Percentiles rank a stretch among this genome's conserved stretches.
Conservation (phyloP, 2,329 filamentous ascomycete genomes). For the Mariannaea elegans region DNA sequence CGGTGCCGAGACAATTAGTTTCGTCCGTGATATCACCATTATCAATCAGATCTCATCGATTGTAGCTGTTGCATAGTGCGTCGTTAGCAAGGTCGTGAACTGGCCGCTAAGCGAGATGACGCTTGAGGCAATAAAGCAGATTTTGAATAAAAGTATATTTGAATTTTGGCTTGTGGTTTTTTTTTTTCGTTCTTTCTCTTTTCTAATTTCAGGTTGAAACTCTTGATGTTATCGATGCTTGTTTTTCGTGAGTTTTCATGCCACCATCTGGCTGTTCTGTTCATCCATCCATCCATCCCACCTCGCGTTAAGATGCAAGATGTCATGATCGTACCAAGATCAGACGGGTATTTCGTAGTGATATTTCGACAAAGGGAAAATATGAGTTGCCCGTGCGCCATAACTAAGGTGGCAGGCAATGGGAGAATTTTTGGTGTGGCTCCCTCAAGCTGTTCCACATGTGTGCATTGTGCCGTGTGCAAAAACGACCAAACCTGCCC, state of each 20-base stretch:
- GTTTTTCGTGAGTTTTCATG: conserved; percentile 11
- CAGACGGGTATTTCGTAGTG: conserved; percentile 21
- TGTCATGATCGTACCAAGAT: conserved; percentile 25
- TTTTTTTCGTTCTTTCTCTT: background rate
- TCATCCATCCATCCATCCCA: background rate
- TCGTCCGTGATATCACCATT: background rate
- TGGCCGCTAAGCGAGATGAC: no score
- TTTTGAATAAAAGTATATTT: background rate
- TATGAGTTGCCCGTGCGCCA: conserved; percentile 27
- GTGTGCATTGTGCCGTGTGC: background rate
- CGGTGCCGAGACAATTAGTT: conserved; percentile 4
- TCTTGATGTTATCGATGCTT: no score
- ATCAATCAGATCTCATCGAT: no score
- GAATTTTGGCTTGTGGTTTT: background rate
- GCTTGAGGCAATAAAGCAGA: no score
- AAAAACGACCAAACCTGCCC: background rate
- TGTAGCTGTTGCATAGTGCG: background rate
- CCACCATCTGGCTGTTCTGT: conserved; percentile 4
- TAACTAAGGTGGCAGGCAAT: conserved; percentile 9
- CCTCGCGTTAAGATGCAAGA: conserved; percentile 9
- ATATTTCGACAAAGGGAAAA: conserved; percentile 26
- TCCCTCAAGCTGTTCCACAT: background rate
- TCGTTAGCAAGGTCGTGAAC: background rate
- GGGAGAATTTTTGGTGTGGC: conserved; percentile 6
- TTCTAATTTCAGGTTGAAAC: background rate